These are phyloP conservation scores for Cerioporus squamosus DNA, from an alignment of 1,284 basidiomycete species.

Conservation along the genomic window DNA sequence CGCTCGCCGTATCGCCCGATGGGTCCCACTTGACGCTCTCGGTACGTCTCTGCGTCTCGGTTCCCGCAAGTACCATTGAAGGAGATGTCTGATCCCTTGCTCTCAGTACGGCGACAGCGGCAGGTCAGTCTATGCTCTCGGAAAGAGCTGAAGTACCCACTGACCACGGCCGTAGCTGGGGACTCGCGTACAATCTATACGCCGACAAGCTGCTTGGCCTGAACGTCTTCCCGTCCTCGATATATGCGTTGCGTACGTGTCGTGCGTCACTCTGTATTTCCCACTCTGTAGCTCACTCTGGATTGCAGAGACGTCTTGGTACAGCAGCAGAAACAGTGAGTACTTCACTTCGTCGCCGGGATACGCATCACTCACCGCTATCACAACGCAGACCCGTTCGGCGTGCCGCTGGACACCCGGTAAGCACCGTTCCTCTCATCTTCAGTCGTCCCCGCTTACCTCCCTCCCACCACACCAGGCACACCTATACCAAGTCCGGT, in stretches of 20 bases:
- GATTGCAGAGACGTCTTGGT: slow-evolving; percentile 64
- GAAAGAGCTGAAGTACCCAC: neutral
- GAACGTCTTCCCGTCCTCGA: slow-evolving; percentile 61
- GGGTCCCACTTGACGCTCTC: slow-evolving; percentile 57
- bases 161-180: slow-evolving; percentile 49
- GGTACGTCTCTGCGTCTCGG: slow-evolving; percentile 29
- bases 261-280: neutral
- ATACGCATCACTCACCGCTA: no score
- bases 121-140: neutral
- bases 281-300: neutral
- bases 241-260: slow-evolving; percentile 64
- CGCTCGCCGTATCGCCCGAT: slow-evolving; percentile 50
- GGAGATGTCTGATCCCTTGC: neutral
- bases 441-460: neutral
- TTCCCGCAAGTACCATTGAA: neutral
- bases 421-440: slow-evolving; percentile 9
- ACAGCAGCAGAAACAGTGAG: slow-evolving; percentile 54
- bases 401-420: slow-evolving; percentile 68
- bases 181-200: slow-evolving; percentile 68
- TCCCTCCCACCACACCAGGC: neutral
- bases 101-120: slow-evolving; percentile 51
- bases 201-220: slow-evolving; percentile 65
- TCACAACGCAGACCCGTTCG: slow-evolving; percentile 46
- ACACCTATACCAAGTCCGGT: slow-evolving; percentile 11
- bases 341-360: neutral